Evolutionary conservation across 1,284 basidiomycete species (phyloP).

Genomic region (Stygiomarasmius scandens): DNA sequence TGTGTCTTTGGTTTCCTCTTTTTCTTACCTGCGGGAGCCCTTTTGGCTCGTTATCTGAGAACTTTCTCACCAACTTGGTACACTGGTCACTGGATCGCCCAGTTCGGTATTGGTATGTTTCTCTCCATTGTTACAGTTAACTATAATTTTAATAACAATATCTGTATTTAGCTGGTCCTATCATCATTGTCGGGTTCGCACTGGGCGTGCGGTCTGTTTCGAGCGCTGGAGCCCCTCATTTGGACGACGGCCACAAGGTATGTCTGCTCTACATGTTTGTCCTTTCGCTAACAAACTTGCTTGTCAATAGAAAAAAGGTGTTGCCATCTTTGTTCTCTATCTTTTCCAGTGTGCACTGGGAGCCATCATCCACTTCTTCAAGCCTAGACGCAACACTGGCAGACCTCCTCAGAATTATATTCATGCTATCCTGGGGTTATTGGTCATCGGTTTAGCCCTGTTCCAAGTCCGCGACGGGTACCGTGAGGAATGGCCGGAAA

Average conservation of each 20-base stretch:
- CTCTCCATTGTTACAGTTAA: not conserved
- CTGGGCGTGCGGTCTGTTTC: slow-evolving; percentile 52
- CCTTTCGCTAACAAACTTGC: slow-evolving; percentile 9
- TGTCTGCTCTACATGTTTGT: slow-evolving; percentile 9
- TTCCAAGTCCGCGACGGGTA: slow-evolving; percentile 58
- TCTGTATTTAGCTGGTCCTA: slow-evolving; percentile 45
- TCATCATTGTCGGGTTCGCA: slow-evolving; percentile 52
- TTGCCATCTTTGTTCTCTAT: slow-evolving; percentile 64
- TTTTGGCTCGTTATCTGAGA: slow-evolving; percentile 60
- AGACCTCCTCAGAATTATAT: slow-evolving; percentile 62
- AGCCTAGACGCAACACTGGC: slow-evolving; percentile 36
- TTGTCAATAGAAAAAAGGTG: slow-evolving; percentile 50
- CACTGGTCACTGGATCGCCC: slow-evolving; percentile 51
- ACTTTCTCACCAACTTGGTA: slow-evolving; percentile 62
- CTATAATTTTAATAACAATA: not conserved
- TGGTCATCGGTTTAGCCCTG: slow-evolving; percentile 51
- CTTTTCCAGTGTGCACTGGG: slow-evolving; percentile 60
- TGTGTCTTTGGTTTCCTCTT: slow-evolving; percentile 58
- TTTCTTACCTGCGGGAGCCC: slow-evolving; percentile 58
- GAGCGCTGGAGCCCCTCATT: slow-evolving; percentile 33
- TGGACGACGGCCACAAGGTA: slow-evolving; percentile 57
- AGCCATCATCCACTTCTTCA: slow-evolving; percentile 59
- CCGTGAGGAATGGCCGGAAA: slow-evolving; percentile 46
- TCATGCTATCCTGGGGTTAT: slow-evolving; percentile 56
- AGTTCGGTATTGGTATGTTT: slow-evolving; percentile 44